Evolutionary conservation across 345 rosid species (phyloP).

Genomic region (Salix purpurea): DNA sequence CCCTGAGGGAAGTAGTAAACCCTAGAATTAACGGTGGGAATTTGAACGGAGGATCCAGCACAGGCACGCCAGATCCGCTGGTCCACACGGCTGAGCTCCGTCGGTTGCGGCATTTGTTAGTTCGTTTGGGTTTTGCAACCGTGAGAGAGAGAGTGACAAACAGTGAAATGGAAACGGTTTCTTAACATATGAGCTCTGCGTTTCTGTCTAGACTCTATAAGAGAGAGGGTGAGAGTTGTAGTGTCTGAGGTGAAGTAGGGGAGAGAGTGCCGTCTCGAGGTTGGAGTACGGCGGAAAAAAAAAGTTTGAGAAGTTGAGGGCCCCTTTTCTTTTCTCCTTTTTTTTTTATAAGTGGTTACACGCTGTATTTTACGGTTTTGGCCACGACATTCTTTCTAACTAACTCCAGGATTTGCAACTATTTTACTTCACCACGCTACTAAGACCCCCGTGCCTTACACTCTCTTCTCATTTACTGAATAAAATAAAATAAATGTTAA

Average conservation of each 20-base stretch:
- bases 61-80: conserved; percentile 73
- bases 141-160: neutral
- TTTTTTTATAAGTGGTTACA: neutral
- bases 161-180: conserved; percentile 1
- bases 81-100: conserved; percentile 40
- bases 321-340: no score
- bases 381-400: conserved; percentile 4
- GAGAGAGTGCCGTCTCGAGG: conserved; percentile 29
- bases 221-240: conserved; percentile 7
- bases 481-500: no score
- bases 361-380: neutral
- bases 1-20: conserved; percentile 91
- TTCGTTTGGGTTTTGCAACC: conserved; percentile 1
- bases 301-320: neutral
- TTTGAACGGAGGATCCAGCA: conserved; percentile 63
- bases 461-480: neutral
- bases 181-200: neutral
- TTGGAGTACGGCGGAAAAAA: conserved; percentile 21
- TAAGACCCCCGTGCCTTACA: neutral
- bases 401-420: neutral
- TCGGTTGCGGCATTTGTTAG: conserved; percentile 8
- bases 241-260: conserved; percentile 5
- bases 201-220: neutral
- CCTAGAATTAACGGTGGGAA: conserved; percentile 56
- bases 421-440: neutral